These are phyloP conservation scores for Coemansia sp. DNA, from an alignment of 192 early-diverging fungal species.

Conservation along the genomic window DNA sequence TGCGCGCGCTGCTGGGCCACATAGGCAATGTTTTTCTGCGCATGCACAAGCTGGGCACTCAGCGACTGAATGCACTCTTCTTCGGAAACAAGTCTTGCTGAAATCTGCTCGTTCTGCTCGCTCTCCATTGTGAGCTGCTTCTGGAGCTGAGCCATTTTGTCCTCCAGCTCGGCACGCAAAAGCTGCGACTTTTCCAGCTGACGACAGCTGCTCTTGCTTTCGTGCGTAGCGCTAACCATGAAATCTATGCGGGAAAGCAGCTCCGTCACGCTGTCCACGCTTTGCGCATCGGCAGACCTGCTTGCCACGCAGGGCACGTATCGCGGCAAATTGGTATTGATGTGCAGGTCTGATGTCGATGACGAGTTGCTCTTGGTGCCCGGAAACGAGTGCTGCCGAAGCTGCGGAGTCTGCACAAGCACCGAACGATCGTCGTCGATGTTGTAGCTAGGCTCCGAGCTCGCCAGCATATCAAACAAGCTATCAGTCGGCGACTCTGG, in stretches of 20 bases:
- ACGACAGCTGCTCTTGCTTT: slow-evolving; percentile 8
- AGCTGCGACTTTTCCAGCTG: slow-evolving; percentile 8
- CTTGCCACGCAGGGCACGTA: neutral
- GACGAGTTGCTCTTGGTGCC: neutral
- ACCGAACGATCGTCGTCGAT: slow-evolving; percentile 10
- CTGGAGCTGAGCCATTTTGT: slow-evolving; percentile 23
- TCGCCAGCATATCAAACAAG: slow-evolving; percentile 10
- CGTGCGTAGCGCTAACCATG: slow-evolving; percentile 13
- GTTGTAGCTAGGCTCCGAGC: neutral
- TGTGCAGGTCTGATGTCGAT: neutral
- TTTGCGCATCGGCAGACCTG: neutral
- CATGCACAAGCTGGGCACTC: slow-evolving; percentile 13
- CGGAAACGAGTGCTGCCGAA: neutral
- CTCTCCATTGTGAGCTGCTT: slow-evolving; percentile 16
- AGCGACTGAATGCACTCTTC: slow-evolving; percentile 26
- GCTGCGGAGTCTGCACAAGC: slow-evolving; percentile 7
- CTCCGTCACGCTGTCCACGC: slow-evolving; percentile 38
- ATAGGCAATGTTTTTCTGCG: slow-evolving; percentile 33
- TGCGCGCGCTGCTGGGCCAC: slow-evolving; percentile 34
- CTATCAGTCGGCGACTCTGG: slow-evolving; percentile 18
- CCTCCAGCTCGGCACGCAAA: slow-evolving; percentile 21
- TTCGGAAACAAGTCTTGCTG: slow-evolving; percentile 13
- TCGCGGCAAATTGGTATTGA: slow-evolving; percentile 5
- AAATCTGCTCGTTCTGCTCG: slow-evolving; percentile 18
- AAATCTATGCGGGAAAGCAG: slow-evolving; percentile 36